phyloP scores from a whole-genome alignment of 2,329 filamentous ascomycete species.

The Pseudomassariella vexata region DNA sequence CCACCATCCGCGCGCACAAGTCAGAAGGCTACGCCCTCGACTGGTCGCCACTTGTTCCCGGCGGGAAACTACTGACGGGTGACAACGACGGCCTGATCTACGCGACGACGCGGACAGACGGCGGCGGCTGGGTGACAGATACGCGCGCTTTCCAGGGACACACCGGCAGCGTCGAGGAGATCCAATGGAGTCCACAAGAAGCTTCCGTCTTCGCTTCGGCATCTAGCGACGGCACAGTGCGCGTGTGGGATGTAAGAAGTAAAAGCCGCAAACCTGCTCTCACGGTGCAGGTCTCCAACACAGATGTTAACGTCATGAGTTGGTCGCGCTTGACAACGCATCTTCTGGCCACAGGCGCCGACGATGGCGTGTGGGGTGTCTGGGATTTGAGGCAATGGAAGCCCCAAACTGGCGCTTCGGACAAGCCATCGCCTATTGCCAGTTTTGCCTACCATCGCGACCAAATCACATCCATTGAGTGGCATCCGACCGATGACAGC shows the following conservation, averaged over 20 bases:
- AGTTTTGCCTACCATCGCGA: slow-evolving; percentile 94
- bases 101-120: slow-evolving; percentile 77
- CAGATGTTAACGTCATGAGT: slow-evolving; percentile 93
- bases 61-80: slow-evolving; percentile 83
- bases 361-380: slow-evolving; percentile 90
- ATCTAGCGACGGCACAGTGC: slow-evolving; percentile 88
- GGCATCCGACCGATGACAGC: slow-evolving; percentile 95
- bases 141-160: slow-evolving; percentile 79
- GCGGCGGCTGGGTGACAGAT: slow-evolving; percentile 85
- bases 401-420: slow-evolving; percentile 50
- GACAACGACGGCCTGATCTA: slow-evolving; percentile 90
- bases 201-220: slow-evolving; percentile 91
- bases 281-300: slow-evolving; percentile 74
- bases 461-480: slow-evolving; percentile 92
- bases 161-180: slow-evolving; percentile 79
- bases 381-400: slow-evolving; percentile 98
- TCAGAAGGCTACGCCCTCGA: slow-evolving; percentile 94
- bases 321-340: slow-evolving; percentile 89
- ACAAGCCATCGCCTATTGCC: slow-evolving; percentile 75
- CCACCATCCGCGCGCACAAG: slow-evolving; percentile 85
- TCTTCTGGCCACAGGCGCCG: slow-evolving; percentile 84
- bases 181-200: slow-evolving; percentile 95
- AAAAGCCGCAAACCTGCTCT: slow-evolving; percentile 87
- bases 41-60: slow-evolving; percentile 79
- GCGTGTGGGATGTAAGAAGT: slow-evolving; percentile 90